These are phyloP conservation scores for Rhizopus stolonifer DNA, from an alignment of 371 early-diverging fungal genomes.

Conservation along the genomic window DNA sequence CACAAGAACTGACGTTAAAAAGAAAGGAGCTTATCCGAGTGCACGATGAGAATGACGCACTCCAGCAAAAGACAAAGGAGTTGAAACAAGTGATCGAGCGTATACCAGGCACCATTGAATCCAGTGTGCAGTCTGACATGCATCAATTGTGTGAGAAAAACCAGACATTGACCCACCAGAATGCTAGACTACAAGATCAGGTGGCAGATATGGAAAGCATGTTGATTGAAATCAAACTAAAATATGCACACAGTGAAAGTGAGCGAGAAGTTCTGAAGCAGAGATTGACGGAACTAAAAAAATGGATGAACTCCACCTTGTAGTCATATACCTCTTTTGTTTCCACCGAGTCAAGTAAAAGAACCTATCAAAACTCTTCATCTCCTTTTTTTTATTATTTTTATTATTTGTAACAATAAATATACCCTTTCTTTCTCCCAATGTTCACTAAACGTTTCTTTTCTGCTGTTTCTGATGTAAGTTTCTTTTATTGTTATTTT, in stretches of 20 bases:
- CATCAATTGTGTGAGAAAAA: slow-evolving; percentile 77
- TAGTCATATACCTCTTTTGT: slow-evolving; percentile 9
- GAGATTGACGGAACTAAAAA: slow-evolving; percentile 62
- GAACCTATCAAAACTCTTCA: slow-evolving; percentile 39
- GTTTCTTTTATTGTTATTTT: no score
- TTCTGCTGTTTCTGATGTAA: slow-evolving; percentile 31
- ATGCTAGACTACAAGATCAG: slow-evolving; percentile 76
- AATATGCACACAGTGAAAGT: slow-evolving; percentile 76
- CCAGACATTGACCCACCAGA: slow-evolving; percentile 63
- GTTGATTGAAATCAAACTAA: slow-evolving; percentile 68
- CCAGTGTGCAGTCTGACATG: slow-evolving; percentile 70
- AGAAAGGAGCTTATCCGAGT: slow-evolving; percentile 58
- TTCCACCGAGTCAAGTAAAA: slow-evolving; percentile 47
- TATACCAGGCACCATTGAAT: slow-evolving; percentile 64
- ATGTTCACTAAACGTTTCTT: slow-evolving; percentile 26
- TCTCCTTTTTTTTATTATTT: slow-evolving; percentile 7
- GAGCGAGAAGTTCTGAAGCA: slow-evolving; percentile 60
- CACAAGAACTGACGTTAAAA: slow-evolving; percentile 50
- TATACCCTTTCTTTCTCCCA: not conserved
- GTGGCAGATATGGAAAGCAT: slow-evolving; percentile 66
- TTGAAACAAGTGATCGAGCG: slow-evolving; percentile 52
- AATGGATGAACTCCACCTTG: slow-evolving; percentile 29
- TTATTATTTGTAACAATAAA: not conserved
- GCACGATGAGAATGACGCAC: slow-evolving; percentile 56
- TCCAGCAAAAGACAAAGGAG: slow-evolving; percentile 58